Conservation (phyloP, 805 yeast species). For the Saccharomycopsis fibuligera region DNA sequence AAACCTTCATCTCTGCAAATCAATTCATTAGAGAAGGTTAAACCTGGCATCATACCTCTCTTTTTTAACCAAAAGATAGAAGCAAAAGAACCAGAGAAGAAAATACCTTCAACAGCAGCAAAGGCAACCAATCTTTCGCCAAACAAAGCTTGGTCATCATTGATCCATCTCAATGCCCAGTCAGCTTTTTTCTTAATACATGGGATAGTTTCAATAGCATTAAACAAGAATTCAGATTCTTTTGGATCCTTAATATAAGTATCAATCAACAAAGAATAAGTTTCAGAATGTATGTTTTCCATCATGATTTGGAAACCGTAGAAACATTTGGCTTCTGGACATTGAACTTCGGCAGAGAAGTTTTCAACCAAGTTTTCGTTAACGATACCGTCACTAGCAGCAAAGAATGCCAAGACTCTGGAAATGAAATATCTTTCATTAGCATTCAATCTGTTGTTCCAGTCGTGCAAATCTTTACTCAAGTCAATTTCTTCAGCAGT, state of each 20-base stretch:
- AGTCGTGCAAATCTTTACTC: slow-evolving; percentile 84
- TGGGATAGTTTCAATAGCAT: slow-evolving; percentile 94
- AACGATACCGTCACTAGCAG: slow-evolving; percentile 98
- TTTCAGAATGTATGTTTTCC: slow-evolving; percentile 98
- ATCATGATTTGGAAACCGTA: slow-evolving; percentile 99
- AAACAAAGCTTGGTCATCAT: slow-evolving; percentile 78
- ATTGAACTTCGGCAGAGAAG: slow-evolving; percentile 93
- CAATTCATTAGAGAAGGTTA: slow-evolving; percentile 94
- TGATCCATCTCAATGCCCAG: slow-evolving; percentile 98
- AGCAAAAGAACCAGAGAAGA: slow-evolving; percentile 97
- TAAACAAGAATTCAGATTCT: slow-evolving; percentile 84
- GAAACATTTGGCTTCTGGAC: slow-evolving; percentile 97
- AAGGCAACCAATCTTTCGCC: slow-evolving; percentile 96
- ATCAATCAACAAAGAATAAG: slow-evolving; percentile 90
- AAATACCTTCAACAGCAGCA: slow-evolving; percentile 98
- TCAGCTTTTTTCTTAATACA: slow-evolving; percentile 96
- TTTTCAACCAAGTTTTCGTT: slow-evolving; percentile 97
- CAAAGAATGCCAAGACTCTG: slow-evolving; percentile 92
- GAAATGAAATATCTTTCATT: slow-evolving; percentile 91
- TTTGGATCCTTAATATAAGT: slow-evolving; percentile 94
- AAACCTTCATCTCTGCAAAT: slow-evolving; percentile 98
- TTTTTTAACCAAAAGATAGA: slow-evolving; percentile 98
- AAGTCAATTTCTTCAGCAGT: slow-evolving; percentile 98
- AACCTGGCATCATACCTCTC: slow-evolving; percentile 98
- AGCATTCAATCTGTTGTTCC: slow-evolving; percentile 84